phyloP scores from a whole-genome alignment of 1,139 yeast genomes.

The Pneumocystis wakefieldiae region DNA sequence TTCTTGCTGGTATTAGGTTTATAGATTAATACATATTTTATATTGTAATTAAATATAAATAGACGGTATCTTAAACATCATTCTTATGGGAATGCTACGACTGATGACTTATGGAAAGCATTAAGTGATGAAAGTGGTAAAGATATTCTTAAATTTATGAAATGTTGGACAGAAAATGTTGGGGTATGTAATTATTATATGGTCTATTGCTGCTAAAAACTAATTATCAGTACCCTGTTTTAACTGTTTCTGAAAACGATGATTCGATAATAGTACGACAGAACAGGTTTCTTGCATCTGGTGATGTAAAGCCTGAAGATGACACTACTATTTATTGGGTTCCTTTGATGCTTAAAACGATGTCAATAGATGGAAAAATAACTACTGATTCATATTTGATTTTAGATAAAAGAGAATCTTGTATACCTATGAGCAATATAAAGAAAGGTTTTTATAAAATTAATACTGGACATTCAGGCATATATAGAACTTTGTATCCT shows the following conservation, averaged over 20 bases:
- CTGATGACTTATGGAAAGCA: conserved; percentile 69
- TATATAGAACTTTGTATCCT: conserved; percentile 66
- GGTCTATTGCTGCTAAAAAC: background rate
- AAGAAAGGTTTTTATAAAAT: conserved; percentile 47
- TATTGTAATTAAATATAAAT: background rate
- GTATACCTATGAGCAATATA: conserved; percentile 28
- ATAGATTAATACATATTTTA: background rate
- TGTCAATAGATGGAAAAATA: conserved; percentile 49
- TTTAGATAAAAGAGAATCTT: conserved; percentile 33
- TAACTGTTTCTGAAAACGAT: conserved; percentile 36
- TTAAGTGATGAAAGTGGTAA: conserved; percentile 58
- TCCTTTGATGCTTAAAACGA: conserved; percentile 61
- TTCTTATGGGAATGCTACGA: conserved; percentile 61
- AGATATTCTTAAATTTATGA: conserved; percentile 59
- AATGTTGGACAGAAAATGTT: conserved; percentile 65
- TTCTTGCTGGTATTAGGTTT: conserved; percentile 52
- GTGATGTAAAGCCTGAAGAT: conserved; percentile 61
- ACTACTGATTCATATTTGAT: conserved; percentile 17
- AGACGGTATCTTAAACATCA: conserved; percentile 53
- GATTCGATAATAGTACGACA: conserved; percentile 42
- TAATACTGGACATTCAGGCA: conserved; percentile 71
- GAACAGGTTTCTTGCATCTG: conserved; percentile 63
- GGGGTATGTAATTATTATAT: conserved; percentile 27
- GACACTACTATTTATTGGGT: conserved; percentile 66
- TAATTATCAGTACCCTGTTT: conserved; percentile 41